These are phyloP conservation scores for Calonectria pteridis DNA, from an alignment of 2,329 filamentous ascomycete species.

Conservation along the genomic window DNA sequence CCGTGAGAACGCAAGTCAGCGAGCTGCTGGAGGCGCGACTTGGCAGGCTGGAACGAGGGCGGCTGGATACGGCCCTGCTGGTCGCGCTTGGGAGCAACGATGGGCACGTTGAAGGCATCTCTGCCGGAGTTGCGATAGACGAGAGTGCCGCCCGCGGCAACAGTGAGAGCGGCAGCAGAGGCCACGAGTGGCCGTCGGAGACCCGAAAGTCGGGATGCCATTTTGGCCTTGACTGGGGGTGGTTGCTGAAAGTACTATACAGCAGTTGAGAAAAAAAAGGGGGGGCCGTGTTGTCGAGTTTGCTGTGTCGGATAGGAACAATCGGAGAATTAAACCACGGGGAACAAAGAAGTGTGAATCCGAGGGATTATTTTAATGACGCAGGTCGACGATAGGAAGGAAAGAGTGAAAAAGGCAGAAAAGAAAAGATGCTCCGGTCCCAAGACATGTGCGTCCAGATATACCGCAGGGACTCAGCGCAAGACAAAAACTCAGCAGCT, in stretches of 20 bases:
- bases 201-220: constrained; percentile 52
- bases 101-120: constrained; percentile 48
- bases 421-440: not conserved
- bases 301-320: not conserved
- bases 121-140: constrained; percentile 47
- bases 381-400: not conserved
- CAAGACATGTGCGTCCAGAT: not conserved
- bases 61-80: constrained; percentile 52
- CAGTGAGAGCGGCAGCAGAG: constrained; percentile 46
- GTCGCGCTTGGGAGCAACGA: constrained; percentile 53
- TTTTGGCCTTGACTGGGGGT: constrained; percentile 31
- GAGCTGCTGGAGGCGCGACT: constrained; percentile 53
- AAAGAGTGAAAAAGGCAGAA: not conserved
- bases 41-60: constrained; percentile 52
- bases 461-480: not conserved
- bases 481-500: not conserved
- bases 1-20: constrained; percentile 53
- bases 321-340: not conserved
- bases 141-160: constrained; percentile 46
- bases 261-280: not conserved
- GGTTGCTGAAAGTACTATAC: not conserved
- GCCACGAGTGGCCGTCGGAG: constrained; percentile 52
- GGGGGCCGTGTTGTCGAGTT: not conserved
- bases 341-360: not conserved
- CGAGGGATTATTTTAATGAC: not conserved